Evolutionary conservation across 192 early-diverging fungal species (phyloP).

Genomic region (Linderina pennispora): DNA sequence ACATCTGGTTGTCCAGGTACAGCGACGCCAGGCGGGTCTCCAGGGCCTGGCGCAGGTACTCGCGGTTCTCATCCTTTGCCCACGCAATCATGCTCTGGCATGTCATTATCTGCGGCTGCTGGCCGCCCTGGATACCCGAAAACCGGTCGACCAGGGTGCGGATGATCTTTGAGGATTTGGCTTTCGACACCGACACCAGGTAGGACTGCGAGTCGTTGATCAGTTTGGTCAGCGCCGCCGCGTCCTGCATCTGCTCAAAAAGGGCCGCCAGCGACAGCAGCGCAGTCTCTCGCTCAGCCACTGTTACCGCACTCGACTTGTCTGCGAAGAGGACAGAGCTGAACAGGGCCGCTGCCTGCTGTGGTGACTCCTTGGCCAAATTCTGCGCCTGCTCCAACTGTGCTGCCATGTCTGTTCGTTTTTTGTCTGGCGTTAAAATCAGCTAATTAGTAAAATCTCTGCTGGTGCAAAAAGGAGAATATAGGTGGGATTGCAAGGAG

Average conservation of each 20-base stretch:
- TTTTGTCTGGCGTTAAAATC: no score
- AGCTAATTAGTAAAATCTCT: not conserved
- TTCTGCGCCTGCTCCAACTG: constrained; percentile 23
- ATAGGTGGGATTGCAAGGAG: not conserved
- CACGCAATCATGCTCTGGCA: constrained; percentile 95
- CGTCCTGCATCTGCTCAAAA: constrained; percentile 48
- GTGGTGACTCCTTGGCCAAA: constrained; percentile 33
- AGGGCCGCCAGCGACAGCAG: constrained; percentile 35
- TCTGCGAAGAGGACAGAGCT: constrained; percentile 33
- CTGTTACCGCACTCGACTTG: constrained; percentile 2
- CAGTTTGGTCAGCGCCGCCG: constrained; percentile 71
- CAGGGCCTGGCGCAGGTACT: constrained; percentile 91
- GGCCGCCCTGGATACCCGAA: constrained; percentile 76
- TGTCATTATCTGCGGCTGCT: constrained; percentile 85
- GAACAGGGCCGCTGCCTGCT: constrained; percentile 37
- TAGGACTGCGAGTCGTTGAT: constrained; percentile 73
- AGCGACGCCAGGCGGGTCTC: constrained; percentile 89
- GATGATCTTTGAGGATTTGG: constrained; percentile 85
- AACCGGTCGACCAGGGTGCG: constrained; percentile 77
- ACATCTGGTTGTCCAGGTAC: constrained; percentile 93
- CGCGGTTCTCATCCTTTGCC: constrained; percentile 85
- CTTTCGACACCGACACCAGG: constrained; percentile 83
- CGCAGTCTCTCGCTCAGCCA: constrained; percentile 20
- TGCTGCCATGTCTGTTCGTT: constrained; percentile 31
- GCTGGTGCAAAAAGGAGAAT: constrained; percentile 1